Conservation (phyloP, 345 rosid species). For the Dimocarpus longan region DNA sequence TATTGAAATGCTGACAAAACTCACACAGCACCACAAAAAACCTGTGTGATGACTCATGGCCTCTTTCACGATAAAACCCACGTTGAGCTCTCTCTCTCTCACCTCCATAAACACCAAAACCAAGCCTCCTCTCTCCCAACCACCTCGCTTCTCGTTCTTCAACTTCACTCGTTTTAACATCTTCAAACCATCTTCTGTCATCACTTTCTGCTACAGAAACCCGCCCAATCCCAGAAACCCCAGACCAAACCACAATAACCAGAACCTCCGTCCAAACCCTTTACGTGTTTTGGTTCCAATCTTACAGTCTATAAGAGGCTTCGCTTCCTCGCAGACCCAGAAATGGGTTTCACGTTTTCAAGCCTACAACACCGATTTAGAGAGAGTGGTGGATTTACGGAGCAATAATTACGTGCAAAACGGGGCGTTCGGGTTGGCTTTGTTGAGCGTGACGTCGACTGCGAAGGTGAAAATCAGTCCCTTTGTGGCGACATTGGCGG, state of each 20-base stretch:
- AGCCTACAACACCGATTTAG: constrained; percentile 44
- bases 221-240: constrained; percentile 36
- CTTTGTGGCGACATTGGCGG: constrained; percentile 67
- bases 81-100: constrained; percentile 31
- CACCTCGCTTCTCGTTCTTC: constrained; percentile 31
- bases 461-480: constrained; percentile 82
- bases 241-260: constrained; percentile 14
- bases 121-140: constrained; percentile 11
- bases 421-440: constrained; percentile 67
- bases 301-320: constrained; percentile 40
- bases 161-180: constrained; percentile 31
- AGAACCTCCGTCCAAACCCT: constrained; percentile 29
- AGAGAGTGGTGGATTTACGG: constrained; percentile 25
- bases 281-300: constrained; percentile 43
- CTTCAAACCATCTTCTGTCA: constrained; percentile 28
- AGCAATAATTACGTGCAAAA: constrained; percentile 40
- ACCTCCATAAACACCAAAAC: constrained; percentile 19
- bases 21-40: constrained; percentile 9
- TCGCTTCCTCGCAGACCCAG: constrained; percentile 47
- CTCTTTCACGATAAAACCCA: constrained; percentile 41
- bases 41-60: constrained; percentile 57
- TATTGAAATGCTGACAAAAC: constrained; percentile 41
- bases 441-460: constrained; percentile 65
- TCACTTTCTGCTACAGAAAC: constrained; percentile 34
- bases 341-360: constrained; percentile 54